Conservation (phyloP, 352 stramenopile species). For the Phytopythium helicoides region DNA sequence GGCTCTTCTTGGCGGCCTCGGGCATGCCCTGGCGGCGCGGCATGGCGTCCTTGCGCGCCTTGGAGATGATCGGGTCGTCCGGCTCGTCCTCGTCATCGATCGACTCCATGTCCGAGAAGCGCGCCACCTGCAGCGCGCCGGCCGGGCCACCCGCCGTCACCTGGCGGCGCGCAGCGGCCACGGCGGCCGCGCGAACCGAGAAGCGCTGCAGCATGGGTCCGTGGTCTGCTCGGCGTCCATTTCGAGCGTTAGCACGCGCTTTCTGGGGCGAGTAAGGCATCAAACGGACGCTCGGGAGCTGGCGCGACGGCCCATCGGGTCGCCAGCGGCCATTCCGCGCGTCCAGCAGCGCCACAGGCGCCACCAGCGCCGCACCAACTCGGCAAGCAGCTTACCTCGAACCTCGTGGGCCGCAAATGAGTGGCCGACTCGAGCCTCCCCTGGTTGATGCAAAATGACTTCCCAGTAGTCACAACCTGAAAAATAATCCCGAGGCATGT, state of each 20-base stretch:
- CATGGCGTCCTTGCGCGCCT: slow-evolving; percentile 51
- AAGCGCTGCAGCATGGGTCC: slow-evolving; percentile 56
- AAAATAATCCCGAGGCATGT: too few species aligned
- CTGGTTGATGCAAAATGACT: too few species aligned
- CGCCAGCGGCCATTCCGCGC: background rate
- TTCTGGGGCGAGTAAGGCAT: background rate
- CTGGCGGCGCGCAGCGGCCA: slow-evolving; percentile 25
- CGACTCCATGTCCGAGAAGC: slow-evolving; percentile 56
- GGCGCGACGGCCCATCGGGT: background rate
- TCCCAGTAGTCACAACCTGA: background rate
- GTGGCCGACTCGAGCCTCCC: slow-evolving; percentile 31
- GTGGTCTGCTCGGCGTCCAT: too few species aligned
- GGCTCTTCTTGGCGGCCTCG: slow-evolving; percentile 69
- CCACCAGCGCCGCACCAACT: too few species aligned
- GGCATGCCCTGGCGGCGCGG: slow-evolving; percentile 73
- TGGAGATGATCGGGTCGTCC: slow-evolving; percentile 67
- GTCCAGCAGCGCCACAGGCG: background rate
- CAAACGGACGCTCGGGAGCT: background rate
- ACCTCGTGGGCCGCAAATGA: slow-evolving; percentile 20
- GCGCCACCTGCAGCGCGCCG: slow-evolving; percentile 34
- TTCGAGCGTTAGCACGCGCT: too few species aligned
- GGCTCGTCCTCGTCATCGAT: slow-evolving; percentile 69
- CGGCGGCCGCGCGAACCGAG: slow-evolving; percentile 32
- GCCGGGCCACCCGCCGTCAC: slow-evolving; percentile 3
- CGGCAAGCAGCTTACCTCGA: background rate